Conservation (phyloP, 306 rosid genomes). For the Medicago lupulina region DNA sequence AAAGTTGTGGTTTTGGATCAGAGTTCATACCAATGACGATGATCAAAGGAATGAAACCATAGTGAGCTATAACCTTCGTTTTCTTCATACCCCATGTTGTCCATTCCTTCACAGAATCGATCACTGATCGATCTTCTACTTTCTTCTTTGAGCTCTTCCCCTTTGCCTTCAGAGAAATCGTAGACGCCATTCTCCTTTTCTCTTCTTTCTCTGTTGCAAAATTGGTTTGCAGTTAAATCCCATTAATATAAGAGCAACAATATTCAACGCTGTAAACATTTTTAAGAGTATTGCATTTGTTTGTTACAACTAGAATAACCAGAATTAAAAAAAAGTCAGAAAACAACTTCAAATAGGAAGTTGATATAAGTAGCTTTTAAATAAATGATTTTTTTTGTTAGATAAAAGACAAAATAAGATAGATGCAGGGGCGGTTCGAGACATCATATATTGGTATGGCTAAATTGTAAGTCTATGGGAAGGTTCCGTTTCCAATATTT, state of each 20-base stretch:
- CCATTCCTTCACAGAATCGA: conserved; percentile 75
- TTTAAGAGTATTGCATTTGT: no score
- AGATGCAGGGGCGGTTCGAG: no score
- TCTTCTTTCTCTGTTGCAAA: neutral
- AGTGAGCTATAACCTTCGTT: conserved; percentile 84
- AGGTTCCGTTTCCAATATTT: no score
- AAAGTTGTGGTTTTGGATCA: conserved; percentile 85
- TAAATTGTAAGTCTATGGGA: no score
- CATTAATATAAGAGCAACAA: no score
- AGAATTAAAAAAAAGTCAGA: no score
- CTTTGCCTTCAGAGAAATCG: conserved; percentile 72
- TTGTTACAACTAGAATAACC: no score
- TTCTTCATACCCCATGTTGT: conserved; percentile 77
- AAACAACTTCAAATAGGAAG: no score
- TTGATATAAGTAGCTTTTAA: no score
- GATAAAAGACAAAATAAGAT: neutral
- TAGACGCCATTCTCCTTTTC: conserved; percentile 66
- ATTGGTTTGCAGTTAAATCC: neutral
- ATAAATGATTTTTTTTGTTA: no score
- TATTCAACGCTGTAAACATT: no score
- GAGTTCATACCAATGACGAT: conserved; percentile 95
- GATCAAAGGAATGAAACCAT: conserved; percentile 90
- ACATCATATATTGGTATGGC: no score
- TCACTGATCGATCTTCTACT: conserved; percentile 50
- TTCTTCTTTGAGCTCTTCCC: conserved; percentile 71